Evolutionary conservation across 495 filamentous ascomycete species (phyloP).

Genomic region (Oleoguttula mirabilis): DNA sequence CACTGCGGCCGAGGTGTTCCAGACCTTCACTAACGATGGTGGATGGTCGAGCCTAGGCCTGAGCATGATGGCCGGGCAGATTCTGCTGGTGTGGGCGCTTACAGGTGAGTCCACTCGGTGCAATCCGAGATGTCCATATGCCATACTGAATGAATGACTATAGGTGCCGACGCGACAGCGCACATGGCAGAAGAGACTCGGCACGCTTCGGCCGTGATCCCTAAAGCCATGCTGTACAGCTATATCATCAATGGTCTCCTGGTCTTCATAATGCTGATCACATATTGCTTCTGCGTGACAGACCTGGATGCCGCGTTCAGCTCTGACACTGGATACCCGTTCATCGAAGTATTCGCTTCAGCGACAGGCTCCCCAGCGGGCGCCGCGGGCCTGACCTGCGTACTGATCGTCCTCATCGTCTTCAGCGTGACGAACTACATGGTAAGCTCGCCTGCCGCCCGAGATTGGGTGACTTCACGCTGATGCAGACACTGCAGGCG

Average conservation of each 20-base stretch:
- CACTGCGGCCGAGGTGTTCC: slow-evolving; percentile 4
- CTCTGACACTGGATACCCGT: slow-evolving; percentile 10
- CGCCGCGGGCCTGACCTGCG: slow-evolving; percentile 3
- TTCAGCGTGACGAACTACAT: slow-evolving; percentile 15
- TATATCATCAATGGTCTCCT: slow-evolving; percentile 13
- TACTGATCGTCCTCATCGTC: slow-evolving; percentile 12
- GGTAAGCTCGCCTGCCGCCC: no score
- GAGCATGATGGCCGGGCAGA: slow-evolving; percentile 6
- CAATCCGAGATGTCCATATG: background rate
- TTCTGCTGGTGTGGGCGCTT: slow-evolving; percentile 1
- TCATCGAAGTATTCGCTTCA: slow-evolving; percentile 12
- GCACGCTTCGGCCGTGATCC: slow-evolving; percentile 14
- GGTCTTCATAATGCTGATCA: slow-evolving; percentile 13
- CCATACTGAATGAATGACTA: no score
- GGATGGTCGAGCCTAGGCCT: slow-evolving; percentile 8
- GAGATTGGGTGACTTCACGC: no score
- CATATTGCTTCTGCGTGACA: slow-evolving; percentile 9
- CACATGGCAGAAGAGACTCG: slow-evolving; percentile 21
- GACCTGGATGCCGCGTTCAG: background rate
- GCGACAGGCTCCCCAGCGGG: slow-evolving; percentile 5
- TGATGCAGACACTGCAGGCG: no score
- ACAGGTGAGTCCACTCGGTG: background rate
- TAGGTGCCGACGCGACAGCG: slow-evolving; percentile 13
- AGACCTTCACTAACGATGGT: slow-evolving; percentile 4
- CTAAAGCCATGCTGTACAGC: slow-evolving; percentile 11